Conservation (phyloP, 441 rosid genomes). For the Syzygium syzygioides region DNA sequence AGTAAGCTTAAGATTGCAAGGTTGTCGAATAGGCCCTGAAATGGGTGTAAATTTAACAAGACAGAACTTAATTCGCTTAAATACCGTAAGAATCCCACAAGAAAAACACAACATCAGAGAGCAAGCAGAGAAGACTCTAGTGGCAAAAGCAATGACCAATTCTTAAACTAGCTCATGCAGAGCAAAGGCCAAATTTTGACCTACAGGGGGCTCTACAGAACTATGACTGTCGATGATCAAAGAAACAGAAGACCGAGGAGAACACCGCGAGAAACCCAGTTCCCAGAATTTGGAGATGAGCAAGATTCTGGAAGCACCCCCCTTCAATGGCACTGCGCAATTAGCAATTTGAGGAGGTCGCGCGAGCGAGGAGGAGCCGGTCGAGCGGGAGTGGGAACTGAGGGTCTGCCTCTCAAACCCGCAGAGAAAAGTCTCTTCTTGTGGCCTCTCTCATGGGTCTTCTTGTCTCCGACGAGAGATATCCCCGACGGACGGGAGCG, state of each 20-base stretch:
- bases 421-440: neutral
- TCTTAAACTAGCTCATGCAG: neutral
- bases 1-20: neutral
- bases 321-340: neutral
- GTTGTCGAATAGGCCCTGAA: neutral
- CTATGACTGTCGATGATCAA: neutral
- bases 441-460: neutral
- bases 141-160: neutral
- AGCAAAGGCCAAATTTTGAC: neutral
- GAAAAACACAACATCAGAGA: neutral
- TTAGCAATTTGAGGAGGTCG: neutral
- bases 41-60: neutral
- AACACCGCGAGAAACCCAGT: neutral
- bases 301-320: neutral
- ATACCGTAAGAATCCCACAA: neutral
- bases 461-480: neutral
- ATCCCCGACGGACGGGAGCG: neutral
- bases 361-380: neutral
- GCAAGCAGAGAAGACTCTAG: neutral
- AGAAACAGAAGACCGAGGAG: neutral
- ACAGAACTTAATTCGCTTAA: neutral
- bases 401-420: neutral
- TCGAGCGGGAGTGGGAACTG: neutral
- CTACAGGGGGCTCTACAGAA: neutral
- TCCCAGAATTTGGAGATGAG: neutral